Conservation (phyloP, 2,329 filamentous ascomycete species). For the Beauveria sp. region DNA sequence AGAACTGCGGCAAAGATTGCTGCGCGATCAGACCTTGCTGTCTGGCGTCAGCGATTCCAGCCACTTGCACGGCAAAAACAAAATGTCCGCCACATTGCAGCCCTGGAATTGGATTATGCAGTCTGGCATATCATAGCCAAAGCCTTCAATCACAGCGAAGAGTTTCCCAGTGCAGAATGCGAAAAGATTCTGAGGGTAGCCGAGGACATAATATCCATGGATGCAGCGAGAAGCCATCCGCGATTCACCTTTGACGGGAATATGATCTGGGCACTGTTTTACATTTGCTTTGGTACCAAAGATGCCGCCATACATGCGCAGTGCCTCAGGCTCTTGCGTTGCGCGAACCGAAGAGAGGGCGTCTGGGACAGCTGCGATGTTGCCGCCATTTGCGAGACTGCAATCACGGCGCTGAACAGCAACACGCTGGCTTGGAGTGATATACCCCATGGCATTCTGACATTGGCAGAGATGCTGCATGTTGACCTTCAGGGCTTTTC, state of each 20-base stretch:
- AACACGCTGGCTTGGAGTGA: background rate
- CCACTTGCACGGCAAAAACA: background rate
- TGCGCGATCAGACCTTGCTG: background rate
- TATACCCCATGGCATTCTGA: background rate
- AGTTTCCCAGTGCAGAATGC: background rate
- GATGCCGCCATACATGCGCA: constrained; percentile 4
- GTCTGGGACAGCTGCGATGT: constrained; percentile 20
- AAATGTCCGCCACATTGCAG: background rate
- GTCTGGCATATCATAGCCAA: background rate
- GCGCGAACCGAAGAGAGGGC: constrained; percentile 15
- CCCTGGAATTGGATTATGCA: background rate
- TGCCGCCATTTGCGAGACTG: constrained; percentile 6
- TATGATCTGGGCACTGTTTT: background rate
- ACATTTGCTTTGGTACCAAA: background rate
- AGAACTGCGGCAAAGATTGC: background rate
- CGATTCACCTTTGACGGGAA: background rate
- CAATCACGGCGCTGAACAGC: background rate
- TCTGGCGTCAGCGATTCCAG: background rate
- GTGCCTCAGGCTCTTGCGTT: constrained; percentile 13
- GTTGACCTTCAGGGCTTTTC: background rate
- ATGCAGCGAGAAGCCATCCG: background rate
- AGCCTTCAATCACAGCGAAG: background rate
- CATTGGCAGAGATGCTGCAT: background rate
- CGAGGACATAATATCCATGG: background rate
- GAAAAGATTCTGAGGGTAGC: background rate